Base-by-base conservation (phyloP, 345 rosid genomes). In the Gossypioides kirkii region DNA sequence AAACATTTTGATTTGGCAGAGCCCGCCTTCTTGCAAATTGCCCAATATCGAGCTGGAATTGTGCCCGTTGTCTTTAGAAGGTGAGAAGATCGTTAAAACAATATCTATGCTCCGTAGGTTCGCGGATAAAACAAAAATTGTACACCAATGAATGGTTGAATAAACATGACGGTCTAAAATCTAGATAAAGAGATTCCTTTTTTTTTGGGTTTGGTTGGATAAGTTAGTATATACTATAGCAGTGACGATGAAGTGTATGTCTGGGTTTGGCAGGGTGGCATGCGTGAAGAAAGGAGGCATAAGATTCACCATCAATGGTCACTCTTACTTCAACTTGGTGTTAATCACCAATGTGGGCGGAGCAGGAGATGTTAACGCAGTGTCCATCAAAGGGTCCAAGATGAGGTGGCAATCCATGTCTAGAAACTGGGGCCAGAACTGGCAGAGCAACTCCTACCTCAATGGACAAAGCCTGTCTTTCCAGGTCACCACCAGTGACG, bases 351-450 rank as follows among this genome's bases (percentile, higher is more conserved):
- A 87, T 54, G 94, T 89, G 2, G 94, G 83, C 12, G 91, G 90
- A 4, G 91, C 87, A 8, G 91, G 91, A 32, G 91, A 89, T 71
- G 80, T 87, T 22, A 82, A 54, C 16, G 76, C 88, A 1, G 94
- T 87, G n/a, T 59, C 85, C n/a, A 70, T 89, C 47, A 87, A 89
- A 61, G 91, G 94, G 11, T 84, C 90, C 11, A 79, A 76, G 74
- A 84, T 87, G 4, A 59, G 84, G 32, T 89, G 94, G 94, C 91
- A 87, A 73, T 10, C 85, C 4, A 71, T 87, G 91, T 89, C 90
- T 2, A 83, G 94, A 77, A 89, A 87, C 78, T 87, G 90, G 91
- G 93, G 91, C 25, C 91, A 89, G 70, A 87, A 87, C 3, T 89
- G 93, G 93, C 89, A 89, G 71, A 87, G 88, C 68, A 83, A 84